Conservation (phyloP, 2,329 filamentous ascomycete species). For the Hortaea sp. region DNA sequence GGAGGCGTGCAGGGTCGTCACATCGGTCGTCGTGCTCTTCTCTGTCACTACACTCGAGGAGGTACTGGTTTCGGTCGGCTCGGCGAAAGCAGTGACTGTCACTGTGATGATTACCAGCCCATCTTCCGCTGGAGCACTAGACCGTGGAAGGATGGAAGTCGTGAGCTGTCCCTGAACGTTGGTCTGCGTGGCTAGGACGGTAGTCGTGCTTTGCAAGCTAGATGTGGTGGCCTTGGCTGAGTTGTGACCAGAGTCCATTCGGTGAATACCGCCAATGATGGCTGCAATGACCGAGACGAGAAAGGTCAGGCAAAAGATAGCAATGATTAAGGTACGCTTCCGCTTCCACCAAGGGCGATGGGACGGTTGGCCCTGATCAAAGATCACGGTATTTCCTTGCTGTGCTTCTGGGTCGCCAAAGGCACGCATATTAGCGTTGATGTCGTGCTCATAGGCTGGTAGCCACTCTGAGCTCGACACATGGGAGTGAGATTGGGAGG, state of each 20-base stretch:
- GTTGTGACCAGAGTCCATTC: too few species aligned
- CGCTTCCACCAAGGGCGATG: too few species aligned
- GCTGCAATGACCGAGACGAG: background rate
- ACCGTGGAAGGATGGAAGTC: background rate
- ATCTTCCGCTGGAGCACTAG: background rate
- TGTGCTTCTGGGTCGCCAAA: constrained; percentile 1
- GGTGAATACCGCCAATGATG: background rate
- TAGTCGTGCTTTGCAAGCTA: background rate
- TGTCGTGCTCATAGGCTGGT: background rate
- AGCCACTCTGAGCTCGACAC: background rate
- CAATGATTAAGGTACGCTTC: background rate
- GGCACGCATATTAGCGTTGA: background rate
- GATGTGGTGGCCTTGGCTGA: background rate
- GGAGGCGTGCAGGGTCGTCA: background rate
- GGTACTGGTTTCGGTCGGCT: background rate
- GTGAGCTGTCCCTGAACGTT: background rate
- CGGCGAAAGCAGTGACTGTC: background rate
- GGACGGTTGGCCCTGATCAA: background rate
- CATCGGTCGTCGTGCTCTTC: background rate
- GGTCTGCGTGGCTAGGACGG: background rate
- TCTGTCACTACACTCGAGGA: background rate
- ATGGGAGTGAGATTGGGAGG: background rate
- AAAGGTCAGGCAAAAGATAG: background rate
- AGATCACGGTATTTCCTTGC: background rate
- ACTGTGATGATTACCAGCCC: background rate